Evolutionary conservation across 148 eudicot genomes (phyloP), one percentile per base, ranked within the genome.

Genomic region (Fallopia convolvulus): DNA sequence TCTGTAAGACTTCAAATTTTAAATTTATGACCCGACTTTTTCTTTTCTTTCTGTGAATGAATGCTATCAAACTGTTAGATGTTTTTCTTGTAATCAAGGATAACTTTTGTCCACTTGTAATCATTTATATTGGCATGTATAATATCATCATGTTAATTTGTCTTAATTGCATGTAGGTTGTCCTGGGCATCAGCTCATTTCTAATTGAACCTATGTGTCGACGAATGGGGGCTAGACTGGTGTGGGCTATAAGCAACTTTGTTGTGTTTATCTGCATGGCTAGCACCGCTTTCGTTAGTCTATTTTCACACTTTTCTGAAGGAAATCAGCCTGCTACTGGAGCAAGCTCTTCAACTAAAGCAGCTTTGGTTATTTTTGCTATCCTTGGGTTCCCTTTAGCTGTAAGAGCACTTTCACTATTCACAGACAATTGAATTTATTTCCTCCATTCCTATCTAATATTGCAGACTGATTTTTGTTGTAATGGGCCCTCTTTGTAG

Each of bases 331-430:
- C 87, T 87, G 84, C 81, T 42, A 81, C 91, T 73, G 93, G 90
- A 79, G 97, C 85, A 44, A 87, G 66, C 81, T 82, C 77, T 50
- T 80, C 90, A 49, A 89, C 90, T 46, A 90, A 85, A 77, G 97
- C 99, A 39, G 86, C 99, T 17, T 85, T 94, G 77, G 89, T 94
- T 81, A 86, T 92, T 73, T 92, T 94, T 84, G 86, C 97, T 73
- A 79, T 92, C 85, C 94, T 94, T 77, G 99, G 99, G 46, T 82
- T 94, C 79, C 99, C 99, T 76, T 97, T 94, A 71, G 81, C 99
- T 80, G 97, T 94, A 87, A 87, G 99, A 75, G 65, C 71, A 60
- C 60, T 53, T 73, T 53, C 49, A 76, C 72, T 36, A 33, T 73
- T 53, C 49, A 76, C 75, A 26, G 23, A 58, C 63, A 23, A 46